phyloP scores from a whole-genome alignment of 805 yeast species.

The Teunomyces cretensis region DNA sequence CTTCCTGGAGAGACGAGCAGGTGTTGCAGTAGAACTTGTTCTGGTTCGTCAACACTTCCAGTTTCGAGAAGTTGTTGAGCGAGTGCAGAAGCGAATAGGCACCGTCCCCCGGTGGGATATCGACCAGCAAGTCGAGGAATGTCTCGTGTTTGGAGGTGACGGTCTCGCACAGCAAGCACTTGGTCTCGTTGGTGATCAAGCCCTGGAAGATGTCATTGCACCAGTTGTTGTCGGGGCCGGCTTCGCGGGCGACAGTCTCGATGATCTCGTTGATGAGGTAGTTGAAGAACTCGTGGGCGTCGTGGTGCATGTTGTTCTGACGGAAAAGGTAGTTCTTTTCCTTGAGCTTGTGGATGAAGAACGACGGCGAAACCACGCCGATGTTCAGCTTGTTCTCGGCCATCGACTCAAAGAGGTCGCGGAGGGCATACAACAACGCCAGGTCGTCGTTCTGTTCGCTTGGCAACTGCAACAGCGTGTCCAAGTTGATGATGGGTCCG shows the following conservation, averaged over 20 bases:
- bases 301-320: slow-evolving; percentile 90
- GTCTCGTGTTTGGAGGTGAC: slow-evolving; percentile 79
- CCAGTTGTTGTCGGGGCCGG: slow-evolving; percentile 40
- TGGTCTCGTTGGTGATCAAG: slow-evolving; percentile 77
- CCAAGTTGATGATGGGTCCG: slow-evolving; percentile 85
- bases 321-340: slow-evolving; percentile 82
- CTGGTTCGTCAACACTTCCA: slow-evolving; percentile 80
- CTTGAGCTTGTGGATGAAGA: slow-evolving; percentile 72
- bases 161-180: slow-evolving; percentile 86
- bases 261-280: slow-evolving; percentile 69
- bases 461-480: slow-evolving; percentile 55
- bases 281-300: slow-evolving; percentile 95
- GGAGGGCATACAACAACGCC: slow-evolving; percentile 56
- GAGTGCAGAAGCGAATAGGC: slow-evolving; percentile 71
- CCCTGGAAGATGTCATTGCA: slow-evolving; percentile 82
- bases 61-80: slow-evolving; percentile 76
- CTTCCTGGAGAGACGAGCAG: slow-evolving; percentile 90
- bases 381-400: slow-evolving; percentile 63
- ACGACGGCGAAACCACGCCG: slow-evolving; percentile 84
- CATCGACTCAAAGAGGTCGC: slow-evolving; percentile 84
- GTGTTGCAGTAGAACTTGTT: slow-evolving; percentile 92
- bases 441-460: slow-evolving; percentile 28
- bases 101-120: slow-evolving; percentile 62
- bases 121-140: slow-evolving; percentile 84
- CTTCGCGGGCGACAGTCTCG: slow-evolving; percentile 53